Conservation (phyloP, 2,329 filamentous ascomycete species). For the Penicillium sclerotiorum region DNA sequence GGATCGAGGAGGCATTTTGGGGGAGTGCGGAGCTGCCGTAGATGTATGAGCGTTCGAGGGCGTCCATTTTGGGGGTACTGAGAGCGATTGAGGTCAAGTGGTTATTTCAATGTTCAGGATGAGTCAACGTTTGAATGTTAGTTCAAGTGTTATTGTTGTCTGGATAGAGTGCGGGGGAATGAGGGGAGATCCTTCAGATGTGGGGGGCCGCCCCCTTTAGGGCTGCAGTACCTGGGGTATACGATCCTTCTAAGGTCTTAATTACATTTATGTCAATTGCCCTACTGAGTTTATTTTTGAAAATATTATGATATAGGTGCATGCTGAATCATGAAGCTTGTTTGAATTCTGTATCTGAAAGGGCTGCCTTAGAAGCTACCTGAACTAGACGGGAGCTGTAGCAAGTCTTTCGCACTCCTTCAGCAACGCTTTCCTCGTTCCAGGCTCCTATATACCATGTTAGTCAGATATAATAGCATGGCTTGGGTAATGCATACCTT, state of each 20-base stretch:
- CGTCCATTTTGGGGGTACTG: slow-evolving; percentile 2
- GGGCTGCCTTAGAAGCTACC: too few relatives aligned
- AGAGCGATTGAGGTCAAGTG: not conserved
- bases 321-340: too few relatives aligned
- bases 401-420: slow-evolving; percentile 11
- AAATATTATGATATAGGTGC: too few relatives aligned
- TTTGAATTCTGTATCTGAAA: too few relatives aligned
- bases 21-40: slow-evolving; percentile 11
- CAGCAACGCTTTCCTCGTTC: slow-evolving; percentile 7
- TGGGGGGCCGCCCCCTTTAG: too few relatives aligned
- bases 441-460: slow-evolving; percentile 7
- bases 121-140: not conserved
- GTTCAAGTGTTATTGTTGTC: not conserved
- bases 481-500: slow-evolving; percentile 12
- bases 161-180: too few relatives aligned
- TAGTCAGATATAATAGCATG: not conserved
- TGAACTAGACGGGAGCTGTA: not conserved
- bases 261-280: too few relatives aligned
- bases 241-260: not conserved
- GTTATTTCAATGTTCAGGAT: not conserved
- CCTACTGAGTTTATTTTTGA: too few relatives aligned
- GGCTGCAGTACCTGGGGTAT: not conserved
- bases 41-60: slow-evolving; percentile 6
- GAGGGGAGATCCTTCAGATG: too few relatives aligned
- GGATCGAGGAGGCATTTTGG: not conserved